Evolutionary conservation across 2,329 filamentous ascomycete species (phyloP), one percentile per base, ranked within the genome.

Genomic region (Clonostachys rhizophaga): DNA sequence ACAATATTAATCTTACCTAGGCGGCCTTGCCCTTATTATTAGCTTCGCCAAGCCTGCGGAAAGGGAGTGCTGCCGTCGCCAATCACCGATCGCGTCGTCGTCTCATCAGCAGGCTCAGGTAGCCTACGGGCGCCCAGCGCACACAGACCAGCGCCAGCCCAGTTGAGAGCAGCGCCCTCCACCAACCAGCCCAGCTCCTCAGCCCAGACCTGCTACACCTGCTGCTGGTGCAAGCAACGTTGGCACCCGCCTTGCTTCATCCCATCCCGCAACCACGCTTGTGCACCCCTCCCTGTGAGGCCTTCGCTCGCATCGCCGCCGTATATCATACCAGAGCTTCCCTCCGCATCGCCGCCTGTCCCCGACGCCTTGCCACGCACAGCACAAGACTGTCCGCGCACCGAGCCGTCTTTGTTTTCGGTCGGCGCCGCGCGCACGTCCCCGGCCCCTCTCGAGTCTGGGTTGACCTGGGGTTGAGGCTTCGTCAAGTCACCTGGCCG

Each of bases 61-160:
- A 40, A 44, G 43, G 42, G 47, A 48, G 47, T 13, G 42, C n/a
- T 16, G n/a, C 12, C n/a, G 36, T 30, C 47, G 13, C 58, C 58
- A 58, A 60, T 58, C 57, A 59, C 52, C 56, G 51, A 58, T 52
- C 55, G 53, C 48, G 49, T 52, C 50, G 49, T 58, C 50, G 36
- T 39, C 17, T n/a, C 36, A 39, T 39, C 36, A 39, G 36, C 36
- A 18, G 14, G 14, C 11, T 39, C 14, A 39, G 36, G 17, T 18
- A n/a, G 14, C 14, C 14, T 39, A 39, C 36, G 36, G 14, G 14
- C 36, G 17, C 14, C 36, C 36, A 39, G 36, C 36, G 24, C 8
- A 30, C 24, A 30, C 24, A 30, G 24, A 30, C 24, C 24, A 30
- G 24, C 24, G n/a, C 18, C 35, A 40, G 39, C 44, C 14, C 44